phyloP scores from a whole-genome alignment of 1,139 yeast species.

The Saccharomyces hybrid region DNA sequence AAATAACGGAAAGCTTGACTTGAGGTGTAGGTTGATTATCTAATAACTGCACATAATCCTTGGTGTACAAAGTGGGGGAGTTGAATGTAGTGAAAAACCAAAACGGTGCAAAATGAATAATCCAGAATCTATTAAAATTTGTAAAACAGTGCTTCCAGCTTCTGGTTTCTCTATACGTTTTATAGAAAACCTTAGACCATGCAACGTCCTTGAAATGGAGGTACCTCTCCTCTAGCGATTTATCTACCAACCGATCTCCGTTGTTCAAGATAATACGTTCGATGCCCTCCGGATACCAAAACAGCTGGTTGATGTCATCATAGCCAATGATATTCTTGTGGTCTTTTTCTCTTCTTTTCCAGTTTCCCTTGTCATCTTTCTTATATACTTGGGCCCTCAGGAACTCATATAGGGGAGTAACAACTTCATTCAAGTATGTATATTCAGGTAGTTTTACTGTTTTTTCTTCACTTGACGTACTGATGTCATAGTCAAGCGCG shows the following conservation, averaged over 20 bases:
- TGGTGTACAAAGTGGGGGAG: slow-evolving; percentile 69
- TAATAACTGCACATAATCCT: slow-evolving; percentile 45
- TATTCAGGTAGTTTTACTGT: slow-evolving; percentile 21
- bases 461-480: slow-evolving; percentile 2
- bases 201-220: slow-evolving; percentile 39
- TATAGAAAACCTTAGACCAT: slow-evolving; percentile 60
- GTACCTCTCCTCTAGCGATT: slow-evolving; percentile 42
- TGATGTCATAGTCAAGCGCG: slow-evolving; percentile 53
- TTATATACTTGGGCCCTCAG: slow-evolving; percentile 50
- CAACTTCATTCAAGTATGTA: slow-evolving; percentile 53
- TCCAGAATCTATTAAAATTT: slow-evolving; percentile 78
- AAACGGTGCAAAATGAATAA: slow-evolving; percentile 64
- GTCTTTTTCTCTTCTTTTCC: slow-evolving; percentile 50
- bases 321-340: slow-evolving; percentile 70
- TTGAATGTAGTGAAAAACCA: slow-evolving; percentile 80
- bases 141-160: slow-evolving; percentile 72
- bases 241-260: slow-evolving; percentile 39
- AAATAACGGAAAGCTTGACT: slow-evolving; percentile 50
- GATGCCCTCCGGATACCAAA: slow-evolving; percentile 70
- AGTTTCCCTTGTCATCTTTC: slow-evolving; percentile 31
- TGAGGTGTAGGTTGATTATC: slow-evolving; percentile 63
- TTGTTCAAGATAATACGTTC: slow-evolving; percentile 40
- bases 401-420: slow-evolving; percentile 67
- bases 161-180: slow-evolving; percentile 67
- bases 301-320: slow-evolving; percentile 78